phyloP scores from a whole-genome alignment of 495 filamentous ascomycete genomes.

The Thozetella sp. region DNA sequence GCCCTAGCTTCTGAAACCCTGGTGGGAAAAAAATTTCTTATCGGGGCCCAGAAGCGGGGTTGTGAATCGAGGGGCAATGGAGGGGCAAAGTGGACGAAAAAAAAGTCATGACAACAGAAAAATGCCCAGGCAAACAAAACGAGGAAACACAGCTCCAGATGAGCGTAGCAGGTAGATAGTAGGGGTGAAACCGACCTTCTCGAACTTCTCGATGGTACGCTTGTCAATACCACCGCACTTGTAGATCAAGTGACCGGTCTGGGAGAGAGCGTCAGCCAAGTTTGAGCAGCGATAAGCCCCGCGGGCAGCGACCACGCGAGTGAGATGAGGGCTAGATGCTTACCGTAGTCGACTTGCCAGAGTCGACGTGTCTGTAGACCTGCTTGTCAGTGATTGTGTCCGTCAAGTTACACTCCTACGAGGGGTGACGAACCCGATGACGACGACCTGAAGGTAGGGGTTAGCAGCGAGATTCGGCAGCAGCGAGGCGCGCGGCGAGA shows the following conservation, averaged over 20 bases:
- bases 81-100: constrained; percentile 9
- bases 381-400: constrained; percentile 14
- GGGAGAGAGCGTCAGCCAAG: constrained; percentile 8
- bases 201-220: constrained; percentile 99
- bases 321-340: constrained; percentile 36
- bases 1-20: too few relatives aligned
- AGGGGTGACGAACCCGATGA: constrained; percentile 92
- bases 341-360: constrained; percentile 96
- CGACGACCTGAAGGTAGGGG: constrained; percentile 60
- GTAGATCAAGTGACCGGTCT: constrained; percentile 94
- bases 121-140: constrained; percentile 9
- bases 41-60: constrained; percentile 18
- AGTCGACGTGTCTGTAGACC: constrained; percentile 85
- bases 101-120: constrained; percentile 10
- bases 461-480: background rate
- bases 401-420: constrained; percentile 45
- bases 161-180: constrained; percentile 13
- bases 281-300: background rate
- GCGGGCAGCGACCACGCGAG: too few relatives aligned
- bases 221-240: constrained; percentile 99
- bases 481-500: background rate
- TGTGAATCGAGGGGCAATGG: constrained; percentile 22
- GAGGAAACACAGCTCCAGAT: constrained; percentile 8
- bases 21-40: constrained; percentile 33
- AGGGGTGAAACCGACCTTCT: constrained; percentile 74